Evolutionary conservation across 1,139 yeast genomes (phyloP).

Genomic region (Eremothecium coryli): DNA sequence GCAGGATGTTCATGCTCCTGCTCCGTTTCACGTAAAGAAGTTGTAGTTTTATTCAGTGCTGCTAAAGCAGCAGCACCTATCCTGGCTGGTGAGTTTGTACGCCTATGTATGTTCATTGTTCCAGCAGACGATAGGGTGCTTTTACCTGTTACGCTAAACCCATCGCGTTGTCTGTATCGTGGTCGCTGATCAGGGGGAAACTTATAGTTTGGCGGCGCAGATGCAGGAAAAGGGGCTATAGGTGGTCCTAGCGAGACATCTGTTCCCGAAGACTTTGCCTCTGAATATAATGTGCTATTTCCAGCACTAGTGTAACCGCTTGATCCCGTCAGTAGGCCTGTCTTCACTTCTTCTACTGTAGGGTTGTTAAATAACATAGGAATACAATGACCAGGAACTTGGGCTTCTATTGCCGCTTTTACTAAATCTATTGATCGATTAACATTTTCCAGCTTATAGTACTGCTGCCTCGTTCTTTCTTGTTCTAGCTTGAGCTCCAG

Average conservation of each 20-base stretch:
- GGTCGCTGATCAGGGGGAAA: slow-evolving; percentile 17
- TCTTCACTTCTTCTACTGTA: not conserved
- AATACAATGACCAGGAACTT: slow-evolving; percentile 60
- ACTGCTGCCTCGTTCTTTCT: slow-evolving; percentile 78
- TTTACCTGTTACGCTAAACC: not conserved
- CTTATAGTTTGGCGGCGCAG: slow-evolving; percentile 16
- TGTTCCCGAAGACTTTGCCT: not conserved
- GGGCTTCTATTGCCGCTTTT: slow-evolving; percentile 51
- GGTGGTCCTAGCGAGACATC: slow-evolving; percentile 10
- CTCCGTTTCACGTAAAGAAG: slow-evolving; percentile 25
- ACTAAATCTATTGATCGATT: slow-evolving; percentile 53
- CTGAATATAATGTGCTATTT: not conserved
- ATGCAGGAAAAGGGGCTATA: slow-evolving; percentile 10
- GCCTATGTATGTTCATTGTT: slow-evolving; percentile 23
- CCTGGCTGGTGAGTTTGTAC: slow-evolving; percentile 60
- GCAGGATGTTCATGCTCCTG: slow-evolving; percentile 4
- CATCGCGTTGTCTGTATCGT: not conserved
- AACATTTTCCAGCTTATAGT: slow-evolving; percentile 55
- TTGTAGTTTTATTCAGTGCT: slow-evolving; percentile 33
- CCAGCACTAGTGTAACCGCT: not conserved
- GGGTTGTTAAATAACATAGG: slow-evolving; percentile 46
- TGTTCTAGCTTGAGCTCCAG: slow-evolving; percentile 62
- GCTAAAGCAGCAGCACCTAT: slow-evolving; percentile 69
- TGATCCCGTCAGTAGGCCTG: slow-evolving; percentile 1
- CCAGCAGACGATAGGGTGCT: not conserved